A percentile compares a stretch with the other conserved stretches of the same genome.
phyloP scores from a whole-genome alignment of 208 protist species.

The Acanthamoeba lenticulata region DNA sequence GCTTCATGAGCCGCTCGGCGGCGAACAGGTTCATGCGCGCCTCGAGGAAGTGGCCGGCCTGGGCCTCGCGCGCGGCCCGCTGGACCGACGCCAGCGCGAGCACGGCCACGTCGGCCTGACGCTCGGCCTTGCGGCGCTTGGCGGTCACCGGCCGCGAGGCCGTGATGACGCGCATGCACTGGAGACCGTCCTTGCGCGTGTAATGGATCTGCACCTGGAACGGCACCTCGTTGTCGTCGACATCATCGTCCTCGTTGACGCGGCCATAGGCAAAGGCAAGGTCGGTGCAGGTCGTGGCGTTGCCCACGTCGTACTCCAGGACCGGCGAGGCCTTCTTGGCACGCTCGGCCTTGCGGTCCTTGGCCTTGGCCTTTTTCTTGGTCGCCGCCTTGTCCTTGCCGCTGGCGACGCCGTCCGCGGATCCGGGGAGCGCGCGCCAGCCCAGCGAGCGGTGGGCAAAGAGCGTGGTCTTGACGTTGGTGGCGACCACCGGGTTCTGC shows the following conservation, averaged over 20 bases:
- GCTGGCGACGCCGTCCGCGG: neutral
- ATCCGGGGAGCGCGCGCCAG: neutral
- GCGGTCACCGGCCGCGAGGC: neutral
- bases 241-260: neutral
- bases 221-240: neutral
- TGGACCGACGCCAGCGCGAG: conserved; percentile 9
- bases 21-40: conserved; percentile 22
- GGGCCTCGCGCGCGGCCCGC: conserved; percentile 3
- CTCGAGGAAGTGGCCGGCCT: neutral
- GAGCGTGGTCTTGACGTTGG: conserved; percentile 19
- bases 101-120: conserved; percentile 49
- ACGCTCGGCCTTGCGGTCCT: neutral
- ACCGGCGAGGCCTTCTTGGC: conserved; percentile 1
- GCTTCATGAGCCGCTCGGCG: conserved; percentile 52
- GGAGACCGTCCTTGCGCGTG: neutral
- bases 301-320: conserved; percentile 58
- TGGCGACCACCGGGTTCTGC: conserved; percentile 59
- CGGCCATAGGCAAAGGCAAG: conserved; percentile 51
- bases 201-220: conserved; percentile 56
- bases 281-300: conserved; percentile 41
- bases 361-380: conserved; percentile 23
- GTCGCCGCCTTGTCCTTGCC: neutral
- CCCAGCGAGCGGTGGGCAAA: neutral
- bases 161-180: conserved; percentile 60
- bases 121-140: conserved; percentile 6